phyloP scores from a whole-genome alignment of 345 rosid genomes.

The Lepidium aucheri region DNA sequence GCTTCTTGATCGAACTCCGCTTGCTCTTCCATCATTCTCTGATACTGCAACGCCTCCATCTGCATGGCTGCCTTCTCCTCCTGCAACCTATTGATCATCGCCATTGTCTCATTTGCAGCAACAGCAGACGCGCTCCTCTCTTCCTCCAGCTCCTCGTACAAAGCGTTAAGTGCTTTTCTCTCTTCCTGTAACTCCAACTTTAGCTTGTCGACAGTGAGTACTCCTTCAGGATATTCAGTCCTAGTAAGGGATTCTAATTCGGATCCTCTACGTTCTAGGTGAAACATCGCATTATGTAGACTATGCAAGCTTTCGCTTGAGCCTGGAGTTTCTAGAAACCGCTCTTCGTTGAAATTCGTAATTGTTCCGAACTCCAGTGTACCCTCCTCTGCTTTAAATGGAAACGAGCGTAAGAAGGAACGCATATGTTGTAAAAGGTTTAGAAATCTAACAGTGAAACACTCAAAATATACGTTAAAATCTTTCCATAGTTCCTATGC shows the following conservation, averaged over 20 bases:
- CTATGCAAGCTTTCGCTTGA: constrained; percentile 47
- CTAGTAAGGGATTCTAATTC: constrained; percentile 54
- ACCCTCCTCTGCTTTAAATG: constrained; percentile 31
- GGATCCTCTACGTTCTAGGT: constrained; percentile 45
- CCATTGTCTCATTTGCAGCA: constrained; percentile 95
- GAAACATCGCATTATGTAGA: constrained; percentile 45
- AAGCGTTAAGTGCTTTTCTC: constrained; percentile 53
- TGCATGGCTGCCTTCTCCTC: constrained; percentile 99
- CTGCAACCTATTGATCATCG: constrained; percentile 95
- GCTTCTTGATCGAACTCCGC: constrained; percentile 97
- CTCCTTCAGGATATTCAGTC: constrained; percentile 45
- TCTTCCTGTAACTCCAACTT: constrained; percentile 55
- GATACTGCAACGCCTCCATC: constrained; percentile 98
- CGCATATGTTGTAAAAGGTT: not conserved
- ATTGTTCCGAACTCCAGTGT: constrained; percentile 41
- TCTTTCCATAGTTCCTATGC: not conserved
- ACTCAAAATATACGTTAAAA: not conserved
- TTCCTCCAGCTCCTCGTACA: constrained; percentile 82
- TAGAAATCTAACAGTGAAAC: not conserved
- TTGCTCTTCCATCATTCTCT: constrained; percentile 99
- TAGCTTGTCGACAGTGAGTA: constrained; percentile 51
- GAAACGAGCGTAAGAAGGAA: too few relatives aligned
- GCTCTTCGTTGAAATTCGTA: constrained; percentile 44
- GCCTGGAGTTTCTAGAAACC: constrained; percentile 52
- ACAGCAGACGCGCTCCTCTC: constrained; percentile 93